Evolutionary conservation across 768 basidiomycete genomes (phyloP).

Genomic region (Leccinum truebloodii): DNA sequence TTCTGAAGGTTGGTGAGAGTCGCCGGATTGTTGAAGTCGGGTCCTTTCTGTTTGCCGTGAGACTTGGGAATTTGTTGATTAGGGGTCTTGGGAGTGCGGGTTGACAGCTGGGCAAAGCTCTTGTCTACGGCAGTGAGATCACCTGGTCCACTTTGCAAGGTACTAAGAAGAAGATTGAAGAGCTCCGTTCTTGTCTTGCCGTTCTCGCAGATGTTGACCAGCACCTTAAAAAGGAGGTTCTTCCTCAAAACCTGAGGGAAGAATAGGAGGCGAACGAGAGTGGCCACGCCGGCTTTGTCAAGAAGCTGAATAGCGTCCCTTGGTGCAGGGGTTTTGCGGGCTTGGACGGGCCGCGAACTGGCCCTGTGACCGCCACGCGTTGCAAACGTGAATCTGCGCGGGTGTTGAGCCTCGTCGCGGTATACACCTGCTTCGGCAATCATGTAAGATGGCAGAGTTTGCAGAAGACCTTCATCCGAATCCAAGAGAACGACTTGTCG

Average conservation of each 20-base stretch:
- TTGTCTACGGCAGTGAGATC: conserved; percentile 91
- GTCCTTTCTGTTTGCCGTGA: conserved; percentile 69
- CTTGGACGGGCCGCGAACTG: conserved; percentile 29
- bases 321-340: conserved; percentile 54
- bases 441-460: conserved; percentile 80
- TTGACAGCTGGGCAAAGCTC: conserved; percentile 89
- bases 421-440: conserved; percentile 79
- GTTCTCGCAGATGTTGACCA: conserved; percentile 96
- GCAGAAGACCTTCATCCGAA: conserved; percentile 82
- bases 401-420: conserved; percentile 52
- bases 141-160: conserved; percentile 93
- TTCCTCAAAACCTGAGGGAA: conserved; percentile 92
- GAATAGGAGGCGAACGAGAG: conserved; percentile 90
- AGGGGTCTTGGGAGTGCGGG: conserved; percentile 60
- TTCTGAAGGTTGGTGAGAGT: conserved; percentile 56
- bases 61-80: conserved; percentile 43
- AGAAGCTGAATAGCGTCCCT: conserved; percentile 93
- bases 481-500: conserved; percentile 91
- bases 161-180: conserved; percentile 91
- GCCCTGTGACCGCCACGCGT: conserved; percentile 30
- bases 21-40: conserved; percentile 53
- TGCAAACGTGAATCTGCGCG: conserved; percentile 36
- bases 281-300: conserved; percentile 86
- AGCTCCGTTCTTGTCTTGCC: conserved; percentile 86
- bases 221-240: conserved; percentile 81